phyloP scores from a whole-genome alignment of 2,329 filamentous ascomycete genomes.

The Nemania diffusa region DNA sequence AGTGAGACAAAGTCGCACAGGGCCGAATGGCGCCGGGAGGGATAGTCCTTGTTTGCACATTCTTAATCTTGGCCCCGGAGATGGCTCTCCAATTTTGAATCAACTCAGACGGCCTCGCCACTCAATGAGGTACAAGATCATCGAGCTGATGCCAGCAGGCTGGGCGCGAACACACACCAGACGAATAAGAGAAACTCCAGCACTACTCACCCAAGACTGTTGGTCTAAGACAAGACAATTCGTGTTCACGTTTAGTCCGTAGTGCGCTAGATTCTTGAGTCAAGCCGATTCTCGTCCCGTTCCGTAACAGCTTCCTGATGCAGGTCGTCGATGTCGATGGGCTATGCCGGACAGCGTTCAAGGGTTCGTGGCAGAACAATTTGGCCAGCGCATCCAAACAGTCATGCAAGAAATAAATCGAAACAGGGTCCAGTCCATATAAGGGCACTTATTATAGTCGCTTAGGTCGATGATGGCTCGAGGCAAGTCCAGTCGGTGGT shows the following conservation, averaged over 20 bases:
- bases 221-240: background rate
- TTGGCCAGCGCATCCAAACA: slow-evolving; percentile 16
- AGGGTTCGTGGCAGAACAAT: slow-evolving; percentile 7
- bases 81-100: background rate
- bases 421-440: slow-evolving; percentile 18
- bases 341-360: slow-evolving; percentile 11
- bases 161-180: background rate
- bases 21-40: slow-evolving; percentile 20
- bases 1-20: slow-evolving; percentile 37
- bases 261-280: slow-evolving; percentile 15
- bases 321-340: slow-evolving; percentile 3
- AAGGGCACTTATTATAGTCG: slow-evolving; percentile 30
- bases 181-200: background rate
- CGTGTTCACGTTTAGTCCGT: slow-evolving; percentile 20
- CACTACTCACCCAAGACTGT: slow-evolving; percentile 22
- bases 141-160: background rate
- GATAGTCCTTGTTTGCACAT: slow-evolving; percentile 13
- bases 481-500: slow-evolving; percentile 25
- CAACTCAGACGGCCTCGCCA: background rate
- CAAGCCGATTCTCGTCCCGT: background rate
- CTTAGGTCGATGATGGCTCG: slow-evolving; percentile 17
- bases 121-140: background rate
- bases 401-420: slow-evolving; percentile 25
- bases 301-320: slow-evolving; percentile 7
- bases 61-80: background rate